Conservation (phyloP, 306 rosid species). For the Chamaecrista fasciculata region DNA sequence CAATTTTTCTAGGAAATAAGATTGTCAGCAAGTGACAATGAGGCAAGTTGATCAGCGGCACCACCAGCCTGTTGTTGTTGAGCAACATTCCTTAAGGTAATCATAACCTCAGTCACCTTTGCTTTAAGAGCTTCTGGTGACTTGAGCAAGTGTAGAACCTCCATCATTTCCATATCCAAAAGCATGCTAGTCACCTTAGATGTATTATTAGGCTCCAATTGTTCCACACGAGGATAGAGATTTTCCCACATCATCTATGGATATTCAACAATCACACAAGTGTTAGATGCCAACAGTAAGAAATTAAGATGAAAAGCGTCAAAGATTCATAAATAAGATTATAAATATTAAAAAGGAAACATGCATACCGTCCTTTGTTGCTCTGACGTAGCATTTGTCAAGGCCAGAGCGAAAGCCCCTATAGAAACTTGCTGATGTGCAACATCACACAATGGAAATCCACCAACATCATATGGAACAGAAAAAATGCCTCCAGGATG, state of each 20-base stretch:
- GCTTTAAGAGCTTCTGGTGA: conserved; percentile 96
- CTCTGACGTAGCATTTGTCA: conserved; percentile 91
- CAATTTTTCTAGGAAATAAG: conserved; percentile 61
- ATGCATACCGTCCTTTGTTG: conserved; percentile 87
- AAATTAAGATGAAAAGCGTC: not conserved
- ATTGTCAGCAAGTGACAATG: conserved; percentile 72
- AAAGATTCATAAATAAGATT: not conserved
- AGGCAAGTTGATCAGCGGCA: conserved; percentile 84
- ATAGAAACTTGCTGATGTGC: conserved; percentile 76
- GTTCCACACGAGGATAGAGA: conserved; percentile 97
- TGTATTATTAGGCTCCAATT: conserved; percentile 87
- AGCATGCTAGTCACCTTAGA: conserved; percentile 99
- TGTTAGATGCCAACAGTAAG: conserved; percentile 14
- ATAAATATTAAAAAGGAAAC: not conserved
- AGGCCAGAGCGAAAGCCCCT: conserved; percentile 92
- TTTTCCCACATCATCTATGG: conserved; percentile 92
- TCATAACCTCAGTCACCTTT: conserved; percentile 97
- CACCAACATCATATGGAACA: conserved; percentile 86
- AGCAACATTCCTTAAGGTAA: conserved; percentile 83
- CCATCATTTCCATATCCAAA: conserved; percentile 98
- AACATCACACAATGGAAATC: conserved; percentile 75
- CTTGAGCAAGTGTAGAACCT: conserved; percentile 92
- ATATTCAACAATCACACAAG: conserved; percentile 15
- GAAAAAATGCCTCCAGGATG: conserved; percentile 95
- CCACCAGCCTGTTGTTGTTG: conserved; percentile 88